phyloP scores from a whole-genome alignment of 108 stramenopile genomes.

The Nitzschia sp. region DNA sequence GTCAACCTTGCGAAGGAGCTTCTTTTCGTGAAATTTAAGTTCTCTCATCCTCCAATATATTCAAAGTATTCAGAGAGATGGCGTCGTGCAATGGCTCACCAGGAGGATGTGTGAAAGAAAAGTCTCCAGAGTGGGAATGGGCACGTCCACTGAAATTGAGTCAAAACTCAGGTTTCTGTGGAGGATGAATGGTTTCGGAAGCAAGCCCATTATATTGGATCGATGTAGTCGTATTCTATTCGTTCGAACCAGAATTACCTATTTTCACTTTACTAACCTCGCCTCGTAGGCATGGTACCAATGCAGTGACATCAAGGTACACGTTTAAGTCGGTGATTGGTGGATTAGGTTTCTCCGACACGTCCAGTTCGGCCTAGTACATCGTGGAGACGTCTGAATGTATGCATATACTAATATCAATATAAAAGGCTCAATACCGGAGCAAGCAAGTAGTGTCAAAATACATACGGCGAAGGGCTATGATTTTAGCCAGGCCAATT shows the following conservation, averaged over 20 bases:
- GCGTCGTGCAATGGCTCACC: not conserved
- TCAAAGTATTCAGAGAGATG: not conserved
- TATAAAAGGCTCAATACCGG: not conserved
- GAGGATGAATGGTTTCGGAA: not conserved
- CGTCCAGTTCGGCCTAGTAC: too few species aligned
- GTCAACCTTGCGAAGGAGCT: conserved; percentile 96
- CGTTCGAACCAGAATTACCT: conserved; percentile 1
- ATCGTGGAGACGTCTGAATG: too few species aligned
- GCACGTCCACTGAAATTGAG: not conserved
- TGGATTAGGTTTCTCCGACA: too few species aligned
- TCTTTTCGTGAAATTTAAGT: conserved; percentile 97
- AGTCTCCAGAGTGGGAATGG: not conserved
- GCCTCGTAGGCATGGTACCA: conserved; percentile 1
- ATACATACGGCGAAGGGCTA: not conserved
- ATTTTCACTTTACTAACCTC: conserved; percentile 1
- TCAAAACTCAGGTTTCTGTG: not conserved
- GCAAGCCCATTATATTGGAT: not conserved
- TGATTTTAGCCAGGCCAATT: not conserved
- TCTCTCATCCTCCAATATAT: conserved; percentile 62
- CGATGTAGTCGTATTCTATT: not conserved
- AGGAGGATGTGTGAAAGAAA: too few species aligned
- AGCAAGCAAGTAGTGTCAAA: not conserved
- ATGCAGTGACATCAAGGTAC: not conserved
- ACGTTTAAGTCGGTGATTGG: too few species aligned
- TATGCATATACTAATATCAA: not conserved